Percentiles rank a stretch among this genome's conserved stretches.
These are phyloP conservation scores for Leishmania mexicana DNA, from an alignment of 208 protist species.

Conservation along the genomic window DNA sequence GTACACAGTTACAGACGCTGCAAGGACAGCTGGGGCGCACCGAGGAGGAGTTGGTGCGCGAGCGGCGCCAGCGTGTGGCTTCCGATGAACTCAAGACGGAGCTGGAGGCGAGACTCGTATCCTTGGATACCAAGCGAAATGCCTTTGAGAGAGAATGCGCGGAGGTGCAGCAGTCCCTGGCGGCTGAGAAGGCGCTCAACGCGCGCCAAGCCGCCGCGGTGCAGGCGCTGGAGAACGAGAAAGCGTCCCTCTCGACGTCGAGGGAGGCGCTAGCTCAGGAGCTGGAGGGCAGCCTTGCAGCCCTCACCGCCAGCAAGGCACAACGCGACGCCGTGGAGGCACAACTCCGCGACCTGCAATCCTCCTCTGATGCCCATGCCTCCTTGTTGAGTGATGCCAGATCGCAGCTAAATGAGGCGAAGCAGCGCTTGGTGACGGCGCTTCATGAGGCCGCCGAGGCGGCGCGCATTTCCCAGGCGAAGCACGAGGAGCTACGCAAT, in stretches of 20 bases:
- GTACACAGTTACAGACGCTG: conserved; percentile 18
- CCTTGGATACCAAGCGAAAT: conserved; percentile 14
- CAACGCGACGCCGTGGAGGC: conserved; percentile 14
- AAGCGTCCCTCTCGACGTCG: conserved; percentile 7
- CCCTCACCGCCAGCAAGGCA: conserved; percentile 1
- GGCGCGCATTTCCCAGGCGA: conserved; percentile 10
- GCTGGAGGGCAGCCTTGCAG: conserved; percentile 19
- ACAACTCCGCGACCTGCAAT: conserved; percentile 4
- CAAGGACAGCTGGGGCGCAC: conserved; percentile 16
- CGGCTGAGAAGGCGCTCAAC: conserved; percentile 17
- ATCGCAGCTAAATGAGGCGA: conserved; percentile 14
- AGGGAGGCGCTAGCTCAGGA: conserved; percentile 15
- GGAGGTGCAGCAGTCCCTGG: conserved; percentile 13
- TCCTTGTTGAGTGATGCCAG: conserved; percentile 14
- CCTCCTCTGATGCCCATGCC: conserved; percentile 13
- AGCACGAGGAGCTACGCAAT: conserved; percentile 17
- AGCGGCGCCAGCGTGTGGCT: conserved; percentile 14
- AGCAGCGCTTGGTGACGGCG: not conserved
- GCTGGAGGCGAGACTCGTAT: conserved; percentile 18
- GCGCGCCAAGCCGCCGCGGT: conserved; percentile 14
- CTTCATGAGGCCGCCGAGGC: conserved; percentile 1
- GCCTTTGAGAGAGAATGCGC: conserved; percentile 2
- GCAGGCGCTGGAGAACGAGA: conserved; percentile 34
- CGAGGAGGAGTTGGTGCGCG: conserved; percentile 15
- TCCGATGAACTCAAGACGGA: conserved; percentile 1